These are phyloP conservation scores for Talaromyces trachyspermus DNA, from an alignment of 495 filamentous ascomycete species.

Conservation along the genomic window DNA sequence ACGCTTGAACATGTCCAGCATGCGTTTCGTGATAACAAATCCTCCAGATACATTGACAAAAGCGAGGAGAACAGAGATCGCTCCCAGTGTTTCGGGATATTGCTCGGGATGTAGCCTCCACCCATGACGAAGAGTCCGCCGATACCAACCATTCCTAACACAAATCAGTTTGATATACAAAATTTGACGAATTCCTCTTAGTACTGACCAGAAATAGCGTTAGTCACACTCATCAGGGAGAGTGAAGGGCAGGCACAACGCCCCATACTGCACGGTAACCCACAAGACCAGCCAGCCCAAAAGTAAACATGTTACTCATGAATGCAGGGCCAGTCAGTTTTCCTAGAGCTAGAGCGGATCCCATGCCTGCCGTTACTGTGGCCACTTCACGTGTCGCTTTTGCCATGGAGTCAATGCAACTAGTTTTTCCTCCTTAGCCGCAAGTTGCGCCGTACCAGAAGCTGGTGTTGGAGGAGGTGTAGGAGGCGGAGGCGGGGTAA, in stretches of 20 bases:
- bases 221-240: constrained; percentile 83
- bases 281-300: constrained; percentile 68
- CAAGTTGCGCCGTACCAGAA: constrained; percentile 9
- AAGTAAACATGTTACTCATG: constrained; percentile 76
- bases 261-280: constrained; percentile 80
- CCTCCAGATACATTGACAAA: constrained; percentile 79
- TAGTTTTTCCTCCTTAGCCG: constrained; percentile 43
- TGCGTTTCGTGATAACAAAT: constrained; percentile 78
- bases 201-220: constrained; percentile 62
- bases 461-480: constrained; percentile 58
- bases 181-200: background rate
- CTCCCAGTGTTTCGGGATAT: constrained; percentile 67
- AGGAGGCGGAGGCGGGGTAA: constrained; percentile 64
- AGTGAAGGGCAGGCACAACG: constrained; percentile 67
- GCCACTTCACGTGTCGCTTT: constrained; percentile 64
- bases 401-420: constrained; percentile 70
- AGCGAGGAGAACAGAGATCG: constrained; percentile 68
- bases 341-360: constrained; percentile 60
- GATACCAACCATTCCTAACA: constrained; percentile 63
- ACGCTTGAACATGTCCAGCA: constrained; percentile 88
- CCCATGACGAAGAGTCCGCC: constrained; percentile 79
- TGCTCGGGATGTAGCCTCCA: constrained; percentile 63
- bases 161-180: background rate
- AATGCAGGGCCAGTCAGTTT: constrained; percentile 71
- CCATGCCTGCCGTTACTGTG: constrained; percentile 64